Evolutionary conservation across 257 asterid genomes (phyloP).

Genomic region (Solanum chiquidenum): DNA sequence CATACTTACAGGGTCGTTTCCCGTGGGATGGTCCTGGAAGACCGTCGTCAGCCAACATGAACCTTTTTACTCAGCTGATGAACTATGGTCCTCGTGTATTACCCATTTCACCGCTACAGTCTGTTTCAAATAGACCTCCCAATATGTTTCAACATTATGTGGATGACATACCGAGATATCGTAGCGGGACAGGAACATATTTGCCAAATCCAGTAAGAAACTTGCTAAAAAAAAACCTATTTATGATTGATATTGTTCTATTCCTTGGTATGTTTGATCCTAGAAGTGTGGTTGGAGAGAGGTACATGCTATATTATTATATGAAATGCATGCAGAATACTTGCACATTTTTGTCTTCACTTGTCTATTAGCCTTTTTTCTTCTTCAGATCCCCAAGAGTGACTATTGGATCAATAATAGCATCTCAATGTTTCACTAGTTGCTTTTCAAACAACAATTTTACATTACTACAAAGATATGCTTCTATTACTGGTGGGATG

Average conservation of each 20-base stretch:
- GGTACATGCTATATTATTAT: not conserved
- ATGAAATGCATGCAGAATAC: not conserved
- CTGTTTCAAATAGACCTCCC: slow-evolving; percentile 55
- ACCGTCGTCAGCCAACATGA: slow-evolving; percentile 49
- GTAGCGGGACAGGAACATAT: slow-evolving; percentile 95
- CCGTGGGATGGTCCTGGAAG: slow-evolving; percentile 82
- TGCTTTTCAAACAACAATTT: not conserved
- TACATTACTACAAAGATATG: not conserved
- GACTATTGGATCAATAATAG: not conserved
- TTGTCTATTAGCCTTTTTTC: not conserved
- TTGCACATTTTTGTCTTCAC: not conserved
- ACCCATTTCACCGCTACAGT: slow-evolving; percentile 58
- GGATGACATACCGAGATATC: slow-evolving; percentile 77
- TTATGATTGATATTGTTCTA: not conserved
- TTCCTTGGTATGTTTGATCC: not conserved
- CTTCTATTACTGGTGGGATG: not conserved
- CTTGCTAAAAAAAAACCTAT: not conserved
- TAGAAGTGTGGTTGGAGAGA: not conserved
- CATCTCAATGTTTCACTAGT: not conserved
- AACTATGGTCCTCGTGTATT: slow-evolving; percentile 56
- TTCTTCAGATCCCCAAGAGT: not conserved
- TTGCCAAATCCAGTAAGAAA: slow-evolving; percentile 46
- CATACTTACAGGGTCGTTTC: slow-evolving; percentile 57
- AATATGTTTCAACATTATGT: slow-evolving; percentile 50
- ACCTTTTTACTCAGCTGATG: slow-evolving; percentile 57